Conservation (phyloP, 257 asterid species). For the Osmanthus fragrans region DNA sequence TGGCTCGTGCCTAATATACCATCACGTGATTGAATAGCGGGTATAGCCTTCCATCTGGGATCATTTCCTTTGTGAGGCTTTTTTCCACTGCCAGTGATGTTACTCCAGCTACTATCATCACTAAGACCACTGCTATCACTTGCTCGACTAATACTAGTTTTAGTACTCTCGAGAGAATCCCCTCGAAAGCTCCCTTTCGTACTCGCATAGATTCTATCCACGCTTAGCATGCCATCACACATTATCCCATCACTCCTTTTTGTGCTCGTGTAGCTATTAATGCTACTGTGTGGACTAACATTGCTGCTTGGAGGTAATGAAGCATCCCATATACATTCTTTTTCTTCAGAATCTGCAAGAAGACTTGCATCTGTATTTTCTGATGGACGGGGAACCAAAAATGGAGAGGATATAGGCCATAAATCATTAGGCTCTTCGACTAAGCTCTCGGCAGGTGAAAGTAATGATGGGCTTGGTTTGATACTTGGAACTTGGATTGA, state of each 20-base stretch:
- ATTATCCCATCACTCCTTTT: constrained; percentile 43
- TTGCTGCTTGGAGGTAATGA: constrained; percentile 57
- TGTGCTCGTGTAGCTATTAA: constrained; percentile 48
- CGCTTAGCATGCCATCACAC: constrained; percentile 60
- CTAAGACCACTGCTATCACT: constrained; percentile 59
- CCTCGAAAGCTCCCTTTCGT: constrained; percentile 41
- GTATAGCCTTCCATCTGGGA: constrained; percentile 65
- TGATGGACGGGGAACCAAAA: constrained; percentile 42
- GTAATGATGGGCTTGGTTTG: constrained; percentile 34
- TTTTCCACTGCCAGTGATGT: constrained; percentile 48
- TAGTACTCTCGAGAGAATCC: constrained; percentile 54
- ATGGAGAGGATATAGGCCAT: constrained; percentile 33
- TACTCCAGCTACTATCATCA: constrained; percentile 60
- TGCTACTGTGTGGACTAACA: constrained; percentile 59
- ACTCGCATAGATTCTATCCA: constrained; percentile 43
- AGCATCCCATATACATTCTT: constrained; percentile 55
- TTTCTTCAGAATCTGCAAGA: constrained; percentile 43
- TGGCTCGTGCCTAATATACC: constrained; percentile 52
- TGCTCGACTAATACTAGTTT: constrained; percentile 49
- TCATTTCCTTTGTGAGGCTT: constrained; percentile 62
- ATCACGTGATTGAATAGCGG: constrained; percentile 45
- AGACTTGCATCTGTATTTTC: constrained; percentile 37
- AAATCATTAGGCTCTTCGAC: constrained; percentile 39
- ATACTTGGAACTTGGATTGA: constrained; percentile 50
- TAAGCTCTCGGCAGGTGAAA: constrained; percentile 37